Base-by-base conservation (phyloP, 1,284 basidiomycete species). In the Chalciporus piperatoides region DNA sequence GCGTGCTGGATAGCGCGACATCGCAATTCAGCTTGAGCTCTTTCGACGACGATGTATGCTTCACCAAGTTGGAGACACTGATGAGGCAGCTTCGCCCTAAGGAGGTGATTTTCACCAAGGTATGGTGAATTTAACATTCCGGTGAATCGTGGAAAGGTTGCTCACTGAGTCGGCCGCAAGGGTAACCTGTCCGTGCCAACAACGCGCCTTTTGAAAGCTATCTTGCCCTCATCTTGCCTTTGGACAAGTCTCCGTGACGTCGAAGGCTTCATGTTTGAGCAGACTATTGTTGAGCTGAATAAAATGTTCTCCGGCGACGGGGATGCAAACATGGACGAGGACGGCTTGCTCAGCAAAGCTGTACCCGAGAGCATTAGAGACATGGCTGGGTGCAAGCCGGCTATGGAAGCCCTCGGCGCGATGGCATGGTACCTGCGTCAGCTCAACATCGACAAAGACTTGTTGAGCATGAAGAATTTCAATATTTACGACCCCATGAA, bases 401-500 rank as follows among this genome's bases (percentile, higher is more conserved):
- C 92, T 0, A 86, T 96, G 52, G 84, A 90, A 59, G 86, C 94
- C 0, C 71, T 97, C 4, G 94, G 94, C 1, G 81, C 83, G 7
- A 90, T 96, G 88, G 81, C 94, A 36, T 97, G 91, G 89, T 95
- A 96, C 66, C 79, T 97, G 14, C 84, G 87, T 39, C 89, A 91
- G 50, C 79, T 97, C 41, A 97, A 97, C 62, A 92, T 97, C 54
- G 94, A 94, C 71, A 90, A 91, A 64, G 92, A 97, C 59, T 82
- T 97, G 48, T 68, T 97, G 56, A 90, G 83, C 50, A 93, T 95
- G 83, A 88, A 84, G 70, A 97, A 97, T 65, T 97, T 97, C 77
- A 95, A 97, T 62, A 77, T 97, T 38, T 97, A 97, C 63, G 93
- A 97, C 68, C 94, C 95, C 0, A 91, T 97, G 80, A 86, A 86